A percentile compares a stretch with the other conserved stretches of the same genome.
phyloP scores from a whole-genome alignment of 306 rosid genomes.

The Albizia julibrissin region DNA sequence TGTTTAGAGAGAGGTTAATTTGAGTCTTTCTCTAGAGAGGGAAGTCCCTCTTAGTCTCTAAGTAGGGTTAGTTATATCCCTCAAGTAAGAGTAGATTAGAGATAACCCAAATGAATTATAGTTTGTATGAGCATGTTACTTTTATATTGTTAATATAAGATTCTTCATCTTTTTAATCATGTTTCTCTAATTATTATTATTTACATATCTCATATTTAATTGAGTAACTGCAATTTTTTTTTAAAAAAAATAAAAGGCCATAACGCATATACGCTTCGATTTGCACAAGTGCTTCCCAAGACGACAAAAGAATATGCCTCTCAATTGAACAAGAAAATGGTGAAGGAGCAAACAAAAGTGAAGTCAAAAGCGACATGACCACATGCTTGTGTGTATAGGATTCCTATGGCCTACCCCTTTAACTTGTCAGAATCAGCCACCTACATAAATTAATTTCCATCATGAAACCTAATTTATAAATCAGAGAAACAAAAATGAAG shows the following conservation, averaged over 20 bases:
- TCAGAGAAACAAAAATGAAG: background rate
- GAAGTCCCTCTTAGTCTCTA: no score
- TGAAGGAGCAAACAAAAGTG: constrained; percentile 32
- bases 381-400: background rate
- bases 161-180: no score
- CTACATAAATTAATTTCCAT: background rate
- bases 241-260: background rate
- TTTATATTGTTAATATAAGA: no score
- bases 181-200: no score
- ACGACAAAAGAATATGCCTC: background rate
- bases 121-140: no score
- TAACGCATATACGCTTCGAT: background rate
- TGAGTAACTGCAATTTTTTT: background rate
- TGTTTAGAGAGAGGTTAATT: no score
- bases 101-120: no score
- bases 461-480: background rate
- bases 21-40: no score
- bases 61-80: no score
- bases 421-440: background rate
- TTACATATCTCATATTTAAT: background rate
- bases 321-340: background rate
- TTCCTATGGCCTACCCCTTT: constrained; percentile 37
- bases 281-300: background rate
- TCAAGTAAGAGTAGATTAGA: no score
- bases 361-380: constrained; percentile 37